These are phyloP conservation scores for Leccinum broughii DNA, from an alignment of 768 basidiomycete species.

Conservation along the genomic window DNA sequence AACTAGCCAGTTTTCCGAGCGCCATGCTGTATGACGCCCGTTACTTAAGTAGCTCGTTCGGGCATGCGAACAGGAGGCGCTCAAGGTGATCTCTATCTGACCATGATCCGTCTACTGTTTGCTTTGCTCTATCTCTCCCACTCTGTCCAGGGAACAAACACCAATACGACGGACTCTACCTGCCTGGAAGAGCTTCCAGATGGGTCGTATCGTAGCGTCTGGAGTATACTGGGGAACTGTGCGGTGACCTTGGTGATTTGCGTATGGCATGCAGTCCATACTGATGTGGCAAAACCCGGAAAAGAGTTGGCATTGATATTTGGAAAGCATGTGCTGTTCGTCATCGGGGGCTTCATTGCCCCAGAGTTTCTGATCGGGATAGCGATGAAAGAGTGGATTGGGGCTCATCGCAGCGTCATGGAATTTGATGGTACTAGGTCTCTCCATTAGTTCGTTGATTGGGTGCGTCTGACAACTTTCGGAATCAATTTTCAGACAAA, in stretches of 20 bases:
- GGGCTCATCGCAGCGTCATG: background rate
- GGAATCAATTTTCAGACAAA: background rate
- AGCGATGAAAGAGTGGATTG: background rate
- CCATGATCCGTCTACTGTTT: background rate
- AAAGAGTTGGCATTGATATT: background rate
- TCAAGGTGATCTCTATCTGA: background rate
- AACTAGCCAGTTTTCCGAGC: too few relatives aligned
- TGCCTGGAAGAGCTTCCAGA: background rate
- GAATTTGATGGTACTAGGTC: background rate
- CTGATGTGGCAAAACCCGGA: background rate
- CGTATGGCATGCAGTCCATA: background rate
- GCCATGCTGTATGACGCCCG: too few relatives aligned
- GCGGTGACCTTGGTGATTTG: background rate
- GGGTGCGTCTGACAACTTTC: background rate
- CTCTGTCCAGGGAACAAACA: background rate
- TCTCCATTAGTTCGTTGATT: background rate
- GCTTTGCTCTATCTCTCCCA: background rate
- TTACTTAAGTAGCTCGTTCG: too few relatives aligned
- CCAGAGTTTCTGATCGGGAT: background rate
- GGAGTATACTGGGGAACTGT: background rate
- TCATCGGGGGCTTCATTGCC: background rate
- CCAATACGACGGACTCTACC: too few relatives aligned
- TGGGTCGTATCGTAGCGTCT: background rate
- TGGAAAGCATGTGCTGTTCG: background rate
- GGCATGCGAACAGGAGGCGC: too few relatives aligned